Conservation (phyloP, 768 basidiomycete species). For the Xerocomus potaroensis region DNA sequence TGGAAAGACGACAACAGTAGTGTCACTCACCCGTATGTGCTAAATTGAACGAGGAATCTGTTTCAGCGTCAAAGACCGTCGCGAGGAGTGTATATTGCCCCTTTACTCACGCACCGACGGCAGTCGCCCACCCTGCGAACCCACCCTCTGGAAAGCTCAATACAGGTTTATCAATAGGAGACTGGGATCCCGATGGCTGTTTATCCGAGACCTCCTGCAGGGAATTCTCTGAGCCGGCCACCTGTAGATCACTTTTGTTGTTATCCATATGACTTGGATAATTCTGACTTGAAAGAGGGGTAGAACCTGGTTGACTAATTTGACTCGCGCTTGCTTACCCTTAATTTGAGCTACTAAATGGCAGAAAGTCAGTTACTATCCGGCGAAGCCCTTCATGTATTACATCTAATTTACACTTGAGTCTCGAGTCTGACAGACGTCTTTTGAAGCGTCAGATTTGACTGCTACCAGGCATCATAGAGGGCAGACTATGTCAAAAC, state of each 20-base stretch:
- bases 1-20: background rate
- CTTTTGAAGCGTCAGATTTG: too few species aligned
- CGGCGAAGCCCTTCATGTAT: too few species aligned
- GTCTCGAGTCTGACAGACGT: too few species aligned
- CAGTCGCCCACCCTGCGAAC: slow-evolving; percentile 28
- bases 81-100: background rate
- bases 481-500: too few species aligned
- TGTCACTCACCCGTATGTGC: slow-evolving; percentile 33
- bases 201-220: background rate
- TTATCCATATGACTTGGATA: background rate
- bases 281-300: too few species aligned
- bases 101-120: slow-evolving; percentile 26
- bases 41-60: slow-evolving; percentile 38
- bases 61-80: background rate
- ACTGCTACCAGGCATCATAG: too few species aligned
- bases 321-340: too few species aligned
- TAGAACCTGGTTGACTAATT: too few species aligned
- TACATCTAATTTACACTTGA: too few species aligned
- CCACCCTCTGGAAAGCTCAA: slow-evolving; percentile 28
- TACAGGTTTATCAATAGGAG: background rate
- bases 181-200: background rate
- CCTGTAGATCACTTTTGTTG: background rate
- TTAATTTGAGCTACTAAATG: too few species aligned
- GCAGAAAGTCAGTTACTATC: too few species aligned
- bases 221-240: background rate